Evolutionary conservation across 2,329 filamentous ascomycete genomes (phyloP).

Genomic region (Penicillium decumbens): DNA sequence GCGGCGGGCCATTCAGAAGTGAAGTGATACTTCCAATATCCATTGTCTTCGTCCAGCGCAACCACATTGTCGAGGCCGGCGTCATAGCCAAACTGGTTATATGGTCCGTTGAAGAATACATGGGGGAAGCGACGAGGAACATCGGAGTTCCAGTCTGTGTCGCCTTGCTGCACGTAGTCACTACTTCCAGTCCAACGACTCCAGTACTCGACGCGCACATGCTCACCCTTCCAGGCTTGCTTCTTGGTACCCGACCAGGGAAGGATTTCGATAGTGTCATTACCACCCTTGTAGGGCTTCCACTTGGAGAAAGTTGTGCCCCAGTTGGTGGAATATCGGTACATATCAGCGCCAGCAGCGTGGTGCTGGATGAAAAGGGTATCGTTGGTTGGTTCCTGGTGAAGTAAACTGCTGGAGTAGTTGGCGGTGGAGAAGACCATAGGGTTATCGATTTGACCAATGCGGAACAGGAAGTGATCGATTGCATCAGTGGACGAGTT

Average conservation of each 20-base stretch:
- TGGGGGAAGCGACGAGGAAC: slow-evolving; percentile 55
- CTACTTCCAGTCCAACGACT: slow-evolving; percentile 56
- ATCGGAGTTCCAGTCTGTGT: slow-evolving; percentile 39
- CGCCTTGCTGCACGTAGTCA: slow-evolving; percentile 57
- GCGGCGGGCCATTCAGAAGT: slow-evolving; percentile 60
- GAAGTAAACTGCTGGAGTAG: slow-evolving; percentile 54
- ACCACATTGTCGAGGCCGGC: slow-evolving; percentile 53
- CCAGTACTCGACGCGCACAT: slow-evolving; percentile 62
- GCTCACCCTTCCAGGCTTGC: slow-evolving; percentile 59
- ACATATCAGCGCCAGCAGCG: slow-evolving; percentile 59
- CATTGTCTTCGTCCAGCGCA: slow-evolving; percentile 43
- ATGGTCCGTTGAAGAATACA: slow-evolving; percentile 58
- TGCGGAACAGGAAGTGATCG: slow-evolving; percentile 60
- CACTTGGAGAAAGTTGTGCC: slow-evolving; percentile 57
- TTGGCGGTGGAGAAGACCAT: slow-evolving; percentile 57
- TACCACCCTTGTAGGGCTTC: slow-evolving; percentile 51
- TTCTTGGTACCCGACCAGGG: slow-evolving; percentile 55
- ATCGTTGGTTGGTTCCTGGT: slow-evolving; percentile 38
- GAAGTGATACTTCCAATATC: slow-evolving; percentile 56
- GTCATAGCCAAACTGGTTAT: slow-evolving; percentile 62
- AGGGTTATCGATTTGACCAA: slow-evolving; percentile 56
- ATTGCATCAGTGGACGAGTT: slow-evolving; percentile 46
- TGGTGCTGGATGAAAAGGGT: slow-evolving; percentile 52
- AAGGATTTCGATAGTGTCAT: slow-evolving; percentile 46
- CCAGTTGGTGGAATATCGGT: slow-evolving; percentile 61